These are phyloP conservation scores for Tetrahymena borealis DNA, from an alignment of 73 alveolate species.

Conservation along the genomic window DNA sequence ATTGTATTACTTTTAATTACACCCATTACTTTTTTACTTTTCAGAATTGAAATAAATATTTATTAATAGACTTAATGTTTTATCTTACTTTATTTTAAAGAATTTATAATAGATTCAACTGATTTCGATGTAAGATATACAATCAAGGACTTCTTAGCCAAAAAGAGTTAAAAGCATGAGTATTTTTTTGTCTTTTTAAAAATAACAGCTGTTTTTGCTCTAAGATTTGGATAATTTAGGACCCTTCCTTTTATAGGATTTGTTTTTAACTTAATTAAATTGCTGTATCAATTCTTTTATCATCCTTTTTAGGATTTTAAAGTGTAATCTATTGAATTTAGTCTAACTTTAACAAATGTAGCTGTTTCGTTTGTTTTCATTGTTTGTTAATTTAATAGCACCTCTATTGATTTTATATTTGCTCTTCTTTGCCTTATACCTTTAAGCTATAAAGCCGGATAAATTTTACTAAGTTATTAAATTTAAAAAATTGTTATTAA, in stretches of 20 bases:
- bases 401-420: not conserved
- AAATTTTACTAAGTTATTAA: not conserved
- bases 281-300: not conserved
- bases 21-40: no score
- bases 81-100: not conserved
- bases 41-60: no score
- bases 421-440: not conserved
- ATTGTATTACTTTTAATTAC: no score
- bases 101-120: not conserved
- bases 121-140: not conserved
- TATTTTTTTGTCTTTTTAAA: not conserved
- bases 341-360: not conserved
- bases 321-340: not conserved
- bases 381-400: not conserved
- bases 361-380: not conserved
- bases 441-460: not conserved
- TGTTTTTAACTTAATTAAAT: not conserved
- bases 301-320: not conserved
- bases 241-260: not conserved
- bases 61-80: no score
- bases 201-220: not conserved
- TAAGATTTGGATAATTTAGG: not conserved
- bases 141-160: not conserved
- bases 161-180: not conserved
- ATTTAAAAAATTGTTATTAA: not conserved